Evolutionary conservation across 2,329 filamentous ascomycete genomes (phyloP), one percentile per base, ranked within the genome.

Genomic region (Stenocarpella maydis): DNA sequence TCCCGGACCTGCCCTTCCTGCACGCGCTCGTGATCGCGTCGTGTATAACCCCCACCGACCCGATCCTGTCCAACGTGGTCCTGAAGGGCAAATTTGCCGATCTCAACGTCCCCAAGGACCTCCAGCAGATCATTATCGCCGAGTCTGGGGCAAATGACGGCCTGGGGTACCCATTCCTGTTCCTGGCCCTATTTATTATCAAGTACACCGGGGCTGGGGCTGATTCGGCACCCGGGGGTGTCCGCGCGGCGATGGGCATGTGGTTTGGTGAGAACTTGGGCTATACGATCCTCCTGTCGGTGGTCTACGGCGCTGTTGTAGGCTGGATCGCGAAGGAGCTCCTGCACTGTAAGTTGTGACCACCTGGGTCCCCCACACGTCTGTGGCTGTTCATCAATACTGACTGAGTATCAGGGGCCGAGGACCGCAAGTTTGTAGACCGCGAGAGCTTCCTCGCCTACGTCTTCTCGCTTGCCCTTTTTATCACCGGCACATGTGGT

Each of bases 31-130:
- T 90, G 19, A 84, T 97, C 14, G 94, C 90, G 1, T 92, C 94
- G 0, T 97, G 94, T 76, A 90, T 98, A n/a, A 96, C 95, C 2
- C 95, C 94, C 0, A 97, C 95, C 0, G 95, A 98, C 75, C 95
- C 95, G 0, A 90, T 97, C 1, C 80, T 97, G 45, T 95, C 92
- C 19, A 95, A 96, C 72, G 92, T 92, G 3, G 97, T 97, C 69
- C 93, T 97, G 54, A 97, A 97, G 82, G 94, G 94, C 39, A 95
- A 93, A 75, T 98, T 97, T 77, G 95, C 95, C 1, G 94, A 97
- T 76, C 91, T 94, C 75, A 96, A 97, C 77, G 91, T 97, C 21
- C 94, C 95, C 0, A 90, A 90, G 69, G 87, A 91, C 34, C 82
- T 98, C 60, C 94, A 97, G 81, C 90, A 91, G 72, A 93, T 94